Base-by-base conservation (phyloP, 352 stramenopile genomes). In the Globisporangium mamillatum region DNA sequence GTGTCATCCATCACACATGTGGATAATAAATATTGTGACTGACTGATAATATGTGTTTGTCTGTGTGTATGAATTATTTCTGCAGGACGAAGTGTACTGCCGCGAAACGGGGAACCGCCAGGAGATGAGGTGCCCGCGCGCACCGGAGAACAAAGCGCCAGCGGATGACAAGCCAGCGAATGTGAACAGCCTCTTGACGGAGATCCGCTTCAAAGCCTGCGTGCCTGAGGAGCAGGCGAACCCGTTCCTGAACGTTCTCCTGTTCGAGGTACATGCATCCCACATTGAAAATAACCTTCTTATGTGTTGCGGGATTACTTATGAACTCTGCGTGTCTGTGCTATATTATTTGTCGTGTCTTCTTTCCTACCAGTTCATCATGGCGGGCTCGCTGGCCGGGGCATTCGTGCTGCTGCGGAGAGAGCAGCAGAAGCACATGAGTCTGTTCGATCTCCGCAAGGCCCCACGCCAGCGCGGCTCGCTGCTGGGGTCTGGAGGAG, bases 391-490 rank as follows among this genome's bases (percentile, higher is more conserved):
- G 5, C 59, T 95, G 1, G 69, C 66, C 2, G 70, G 74, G n/a
- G 79, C 85, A 5, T 78, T 88, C 9, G 59, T 73, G 36, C 52
- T 91, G 22, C 61, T 95, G 25, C 67, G 75, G 60, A 79, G 80
- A 63, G 87, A 95, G 68, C 80, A 86, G 52, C 71, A 75, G 24
- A 95, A 93, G 4, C 80, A 95, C 75, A 66, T 93, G 80, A 95
- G 84, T 67, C 79, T 80, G 16, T 93, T 95, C 60, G 85, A 95
- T 62, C 14, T 91, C 46, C 73, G 84, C 20, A 91, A 93, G 66
- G 85, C 92, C 32, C 77, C 81, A 12, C 71, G 75, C 2, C 82
- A 92, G 72, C 72, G 83, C 41, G 71, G 67, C 41, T 75, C 76
- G 20, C 67, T 93, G 27, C 55, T 91, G 10, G 60, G 63, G 16